These are phyloP conservation scores for Myriosclerotinia scirpicola DNA, from an alignment of 2,329 filamentous ascomycete species.

Conservation along the genomic window DNA sequence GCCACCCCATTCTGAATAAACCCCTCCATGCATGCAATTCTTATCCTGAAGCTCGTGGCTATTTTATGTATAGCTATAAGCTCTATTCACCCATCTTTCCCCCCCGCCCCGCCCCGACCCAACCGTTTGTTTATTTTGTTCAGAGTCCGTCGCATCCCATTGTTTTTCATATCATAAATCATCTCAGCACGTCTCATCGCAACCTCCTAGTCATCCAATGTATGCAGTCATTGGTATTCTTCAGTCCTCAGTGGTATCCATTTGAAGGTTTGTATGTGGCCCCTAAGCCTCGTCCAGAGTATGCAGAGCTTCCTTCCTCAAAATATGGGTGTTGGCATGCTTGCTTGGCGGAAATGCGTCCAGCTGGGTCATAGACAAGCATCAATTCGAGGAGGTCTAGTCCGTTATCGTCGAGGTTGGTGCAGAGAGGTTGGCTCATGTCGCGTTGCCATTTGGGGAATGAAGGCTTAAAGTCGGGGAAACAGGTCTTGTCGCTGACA, in stretches of 20 bases:
- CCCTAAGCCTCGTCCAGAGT: conserved; percentile 40
- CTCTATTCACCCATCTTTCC: conserved; percentile 10
- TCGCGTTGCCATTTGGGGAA: conserved; percentile 90
- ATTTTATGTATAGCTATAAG: conserved; percentile 19
- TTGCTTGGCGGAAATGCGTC: conserved; percentile 85
- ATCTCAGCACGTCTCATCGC: conserved; percentile 14
- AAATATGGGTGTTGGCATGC: conserved; percentile 86
- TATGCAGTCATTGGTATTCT: conserved; percentile 22
- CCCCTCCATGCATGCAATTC: conserved; percentile 16
- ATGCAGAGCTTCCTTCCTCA: conserved; percentile 42
- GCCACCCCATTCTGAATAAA: conserved; percentile 2
- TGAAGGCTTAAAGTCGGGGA: conserved; percentile 88
- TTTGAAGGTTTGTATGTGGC: conserved; percentile 37
- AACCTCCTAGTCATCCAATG: conserved; percentile 16
- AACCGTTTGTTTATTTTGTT: conserved; percentile 5
- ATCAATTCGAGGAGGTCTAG: conserved; percentile 68
- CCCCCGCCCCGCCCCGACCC: background rate
- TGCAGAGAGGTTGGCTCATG: conserved; percentile 63
- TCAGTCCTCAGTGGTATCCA: conserved; percentile 37
- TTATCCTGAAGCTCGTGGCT: conserved; percentile 21
- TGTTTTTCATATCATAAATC: conserved; percentile 23
- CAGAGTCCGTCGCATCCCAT: conserved; percentile 10
- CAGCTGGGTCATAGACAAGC: conserved; percentile 84
- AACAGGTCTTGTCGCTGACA: conserved; percentile 68
- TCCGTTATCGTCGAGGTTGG: conserved; percentile 69